phyloP scores from a whole-genome alignment of 1,284 basidiomycete genomes.

The Sanghuangporus weigelae region DNA sequence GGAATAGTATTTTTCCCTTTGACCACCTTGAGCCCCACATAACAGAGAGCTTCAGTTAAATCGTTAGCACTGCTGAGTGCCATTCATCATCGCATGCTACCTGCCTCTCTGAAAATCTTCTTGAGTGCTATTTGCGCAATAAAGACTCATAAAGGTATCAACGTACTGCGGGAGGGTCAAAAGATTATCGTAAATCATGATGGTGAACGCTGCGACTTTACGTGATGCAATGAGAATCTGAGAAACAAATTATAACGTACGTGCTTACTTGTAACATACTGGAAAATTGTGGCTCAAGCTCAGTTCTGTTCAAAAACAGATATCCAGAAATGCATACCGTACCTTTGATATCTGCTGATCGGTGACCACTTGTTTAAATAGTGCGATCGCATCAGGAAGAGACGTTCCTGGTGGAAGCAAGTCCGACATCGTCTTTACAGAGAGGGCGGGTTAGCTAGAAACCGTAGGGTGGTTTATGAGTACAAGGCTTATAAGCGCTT shows the following conservation, averaged over 20 bases:
- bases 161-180: slow-evolving; percentile 6
- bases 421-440: neutral
- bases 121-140: neutral
- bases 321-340: too few relatives aligned
- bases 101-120: neutral
- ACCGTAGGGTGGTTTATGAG: neutral
- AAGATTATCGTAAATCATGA: slow-evolving; percentile 1
- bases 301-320: neutral
- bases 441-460: neutral
- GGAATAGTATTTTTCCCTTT: neutral
- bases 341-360: slow-evolving; percentile 4
- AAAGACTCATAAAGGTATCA: too few relatives aligned
- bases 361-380: neutral
- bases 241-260: neutral
- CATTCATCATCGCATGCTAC: neutral
- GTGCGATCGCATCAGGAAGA: neutral
- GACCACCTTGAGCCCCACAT: neutral
- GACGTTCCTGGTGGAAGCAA: neutral
- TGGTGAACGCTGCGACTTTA: neutral
- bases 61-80: neutral
- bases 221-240: neutral
- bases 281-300: neutral
- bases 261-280: slow-evolving; percentile 2
- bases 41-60: neutral
- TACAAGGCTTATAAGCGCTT: neutral